phyloP scores from a whole-genome alignment of 257 asterid species.

The Ophiorrhiza pumila region DNA sequence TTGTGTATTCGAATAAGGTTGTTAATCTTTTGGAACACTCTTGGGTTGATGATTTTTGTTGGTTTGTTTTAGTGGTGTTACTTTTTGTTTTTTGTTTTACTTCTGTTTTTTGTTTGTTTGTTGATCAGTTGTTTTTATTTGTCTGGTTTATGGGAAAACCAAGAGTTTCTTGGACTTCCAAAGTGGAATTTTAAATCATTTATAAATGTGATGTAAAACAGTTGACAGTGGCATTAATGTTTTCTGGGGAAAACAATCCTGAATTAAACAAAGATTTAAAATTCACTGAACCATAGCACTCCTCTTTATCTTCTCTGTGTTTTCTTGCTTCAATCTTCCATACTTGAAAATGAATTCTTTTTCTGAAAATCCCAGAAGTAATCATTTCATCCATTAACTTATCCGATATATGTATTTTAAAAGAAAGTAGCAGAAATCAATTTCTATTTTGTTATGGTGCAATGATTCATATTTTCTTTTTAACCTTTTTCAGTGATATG shows the following conservation, averaged over 20 bases:
- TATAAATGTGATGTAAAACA: constrained; percentile 8
- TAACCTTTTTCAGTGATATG: constrained; percentile 4
- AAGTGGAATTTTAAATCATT: constrained; percentile 25
- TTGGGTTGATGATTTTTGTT: not conserved
- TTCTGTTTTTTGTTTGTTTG: constrained; percentile 10
- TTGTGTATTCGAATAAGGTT: constrained; percentile 7
- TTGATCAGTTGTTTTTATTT: constrained; percentile 6
- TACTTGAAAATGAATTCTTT: not conserved
- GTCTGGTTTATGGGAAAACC: constrained; percentile 34
- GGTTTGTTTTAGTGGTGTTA: not conserved
- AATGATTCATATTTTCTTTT: constrained; percentile 12
- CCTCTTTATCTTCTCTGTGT: constrained; percentile 24
- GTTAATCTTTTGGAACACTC: not conserved
- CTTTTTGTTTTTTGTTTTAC: constrained; percentile 16
- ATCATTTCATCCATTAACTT: constrained; percentile 18
- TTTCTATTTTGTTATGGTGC: not conserved
- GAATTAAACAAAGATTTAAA: not conserved
- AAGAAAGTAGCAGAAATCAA: not conserved
- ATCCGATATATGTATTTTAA: not conserved
- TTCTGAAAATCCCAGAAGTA: not conserved
- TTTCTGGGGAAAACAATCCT: constrained; percentile 28
- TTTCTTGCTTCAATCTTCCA: constrained; percentile 18
- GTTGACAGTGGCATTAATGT: constrained; percentile 25
- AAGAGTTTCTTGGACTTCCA: constrained; percentile 43
- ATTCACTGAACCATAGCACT: not conserved